Conservation (phyloP, 164 flowering plant species). For the Macadamia integrifolia region DNA sequence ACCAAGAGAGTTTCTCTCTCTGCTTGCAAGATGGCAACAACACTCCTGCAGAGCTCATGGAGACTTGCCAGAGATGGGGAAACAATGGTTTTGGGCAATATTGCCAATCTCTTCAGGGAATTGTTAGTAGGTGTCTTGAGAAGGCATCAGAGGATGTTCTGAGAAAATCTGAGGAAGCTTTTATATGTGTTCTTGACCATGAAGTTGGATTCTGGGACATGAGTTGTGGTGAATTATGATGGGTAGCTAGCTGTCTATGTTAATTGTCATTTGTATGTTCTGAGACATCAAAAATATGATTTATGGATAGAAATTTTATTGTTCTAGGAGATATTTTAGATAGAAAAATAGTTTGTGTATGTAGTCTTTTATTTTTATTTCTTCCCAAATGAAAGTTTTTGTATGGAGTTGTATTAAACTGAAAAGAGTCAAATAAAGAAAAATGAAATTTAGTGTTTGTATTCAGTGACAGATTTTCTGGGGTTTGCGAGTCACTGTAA, state of each 20-base stretch:
- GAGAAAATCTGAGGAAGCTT: constrained; percentile 33
- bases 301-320: not conserved
- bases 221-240: constrained; percentile 30
- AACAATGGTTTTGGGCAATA: constrained; percentile 60
- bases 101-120: constrained; percentile 46
- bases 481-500: no score
- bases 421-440: no score
- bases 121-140: constrained; percentile 43
- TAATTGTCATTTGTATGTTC: not conserved
- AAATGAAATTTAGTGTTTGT: no score
- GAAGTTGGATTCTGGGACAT: constrained; percentile 77
- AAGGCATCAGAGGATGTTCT: constrained; percentile 36
- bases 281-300: not conserved
- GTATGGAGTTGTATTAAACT: not conserved
- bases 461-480: no score
- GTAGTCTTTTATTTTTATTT: no score
- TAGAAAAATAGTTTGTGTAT: not conserved
- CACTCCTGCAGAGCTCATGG: constrained; percentile 56
- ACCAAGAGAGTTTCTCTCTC: constrained; percentile 72
- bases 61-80: constrained; percentile 86
- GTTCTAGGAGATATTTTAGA: not conserved
- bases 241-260: no score
- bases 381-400: not conserved
- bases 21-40: constrained; percentile 59
- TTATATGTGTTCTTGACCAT: constrained; percentile 36